Evolutionary conservation across 257 asterid genomes (phyloP), one percentile per base, ranked within the genome.

Genomic region (Solanum clarkiae): DNA sequence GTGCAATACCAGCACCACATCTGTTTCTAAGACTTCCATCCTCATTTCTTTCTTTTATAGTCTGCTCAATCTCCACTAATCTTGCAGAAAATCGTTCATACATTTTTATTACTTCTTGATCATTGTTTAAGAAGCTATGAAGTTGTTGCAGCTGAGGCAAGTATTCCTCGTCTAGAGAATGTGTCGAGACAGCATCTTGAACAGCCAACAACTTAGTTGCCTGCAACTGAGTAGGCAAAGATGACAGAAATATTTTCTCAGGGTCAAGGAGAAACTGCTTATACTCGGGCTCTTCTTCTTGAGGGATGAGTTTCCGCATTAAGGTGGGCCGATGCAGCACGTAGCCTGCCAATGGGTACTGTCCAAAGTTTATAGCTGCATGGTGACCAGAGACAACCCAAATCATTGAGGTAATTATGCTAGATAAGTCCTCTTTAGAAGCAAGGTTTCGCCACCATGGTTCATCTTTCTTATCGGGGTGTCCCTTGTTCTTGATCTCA

Each of bases 341-440:
- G 22, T 74, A 77, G 16, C 83, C 87, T 9, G 53, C 84, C 14
- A 55, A 77, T 22, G 45, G 51, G 17, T 85, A 85, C 29, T 85
- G 87, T 12, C 84, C 87, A 55, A 75, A 84, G 49, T 85, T 85
- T 26, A 85, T 22, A 20, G 87, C 84, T 16, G 87, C 55, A 65
- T 85, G 87, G n/a, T 85, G 84, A 18, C 77, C 84, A 29, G 87
- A 85, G 17, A 71, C 60, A 5, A 77, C 53, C 87, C 84, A 85
- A 17, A 79, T 77, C 47, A 77, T 85, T 51, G 87, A 60, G 79
- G 87, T 77, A 36, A 77, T 79, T 7, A 85, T 85, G 17, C 40
- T n/a, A 10, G 47, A 18, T 2, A 85, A 40, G 55, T 85, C 84
- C 13, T 59, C 68, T 36, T 83, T 71, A 8, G 79, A 44, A 12